Conservation (phyloP, 2,329 filamentous ascomycete species). For the Beauveria rudraprayagi region DNA sequence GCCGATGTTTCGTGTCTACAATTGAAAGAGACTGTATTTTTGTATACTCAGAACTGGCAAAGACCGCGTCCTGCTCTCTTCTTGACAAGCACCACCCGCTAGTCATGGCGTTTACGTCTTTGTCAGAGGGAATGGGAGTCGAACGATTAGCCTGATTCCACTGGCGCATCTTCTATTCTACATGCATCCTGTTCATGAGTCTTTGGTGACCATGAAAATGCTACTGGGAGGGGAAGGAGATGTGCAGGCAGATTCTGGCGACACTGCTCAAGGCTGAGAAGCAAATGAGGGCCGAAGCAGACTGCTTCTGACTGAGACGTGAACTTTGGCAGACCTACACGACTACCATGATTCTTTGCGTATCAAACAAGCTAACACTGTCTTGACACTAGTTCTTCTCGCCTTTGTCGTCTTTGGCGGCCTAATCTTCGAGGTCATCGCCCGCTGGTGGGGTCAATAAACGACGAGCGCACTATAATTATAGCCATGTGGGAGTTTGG, state of each 20-base stretch:
- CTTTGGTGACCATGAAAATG: neutral
- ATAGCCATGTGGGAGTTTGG: neutral
- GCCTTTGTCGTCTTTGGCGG: slow-evolving; percentile 55
- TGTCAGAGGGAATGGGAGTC: no score
- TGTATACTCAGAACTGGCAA: no score
- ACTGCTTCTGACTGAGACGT: neutral
- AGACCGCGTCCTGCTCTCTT: neutral
- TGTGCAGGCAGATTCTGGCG: neutral
- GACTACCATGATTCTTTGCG: neutral
- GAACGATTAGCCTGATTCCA: neutral
- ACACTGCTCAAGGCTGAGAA: neutral
- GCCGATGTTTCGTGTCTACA: neutral
- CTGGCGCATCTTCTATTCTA: neutral
- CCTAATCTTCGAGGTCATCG: slow-evolving; percentile 48
- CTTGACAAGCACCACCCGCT: neutral
- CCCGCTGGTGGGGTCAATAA: slow-evolving; percentile 35
- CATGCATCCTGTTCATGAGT: neutral
- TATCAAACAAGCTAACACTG: slow-evolving; percentile 1
- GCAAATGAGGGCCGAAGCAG: neutral
- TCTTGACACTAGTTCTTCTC: slow-evolving; percentile 37
- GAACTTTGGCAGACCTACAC: neutral
- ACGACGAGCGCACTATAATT: neutral
- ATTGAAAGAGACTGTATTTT: neutral
- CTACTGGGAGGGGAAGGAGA: neutral
- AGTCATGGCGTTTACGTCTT: neutral